Percentiles rank a stretch among this genome's conserved stretches.
Conservation (phyloP, 768 basidiomycete species). For the Lactarius tabidus region DNA sequence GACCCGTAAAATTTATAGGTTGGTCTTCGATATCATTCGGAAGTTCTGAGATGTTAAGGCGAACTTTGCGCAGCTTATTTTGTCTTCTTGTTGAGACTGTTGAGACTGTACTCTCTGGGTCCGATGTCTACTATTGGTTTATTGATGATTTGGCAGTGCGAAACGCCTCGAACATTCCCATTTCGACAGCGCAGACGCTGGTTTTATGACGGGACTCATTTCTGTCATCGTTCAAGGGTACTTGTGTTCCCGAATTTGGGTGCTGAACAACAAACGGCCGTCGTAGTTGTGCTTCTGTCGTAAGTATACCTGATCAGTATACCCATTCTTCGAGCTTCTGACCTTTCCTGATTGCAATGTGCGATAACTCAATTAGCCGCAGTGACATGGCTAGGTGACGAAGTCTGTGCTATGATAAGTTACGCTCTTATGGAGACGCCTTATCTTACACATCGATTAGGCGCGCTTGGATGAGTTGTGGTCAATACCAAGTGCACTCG, state of each 20-base stretch:
- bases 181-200: neutral
- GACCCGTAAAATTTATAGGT: neutral
- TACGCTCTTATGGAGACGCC: neutral
- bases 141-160: neutral
- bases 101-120: neutral
- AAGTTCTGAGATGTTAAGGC: neutral
- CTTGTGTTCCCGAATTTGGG: neutral
- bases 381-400: neutral
- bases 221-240: neutral
- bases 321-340: neutral
- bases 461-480: neutral
- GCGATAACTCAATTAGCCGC: neutral
- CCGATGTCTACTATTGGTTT: neutral
- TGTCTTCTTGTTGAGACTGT: neutral
- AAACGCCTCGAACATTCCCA: neutral
- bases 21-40: neutral
- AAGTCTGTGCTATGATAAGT: neutral
- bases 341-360: neutral
- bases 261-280: neutral
- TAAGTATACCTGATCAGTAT: neutral
- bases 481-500: neutral
- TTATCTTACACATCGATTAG: neutral
- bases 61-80: neutral
- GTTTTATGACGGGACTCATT: neutral
- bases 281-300: neutral